Percentiles rank a stretch among this genome's conserved stretches.
These are phyloP conservation scores for Afroboletus lepidellus DNA, from an alignment of 1,284 basidiomycete genomes.

Conservation along the genomic window DNA sequence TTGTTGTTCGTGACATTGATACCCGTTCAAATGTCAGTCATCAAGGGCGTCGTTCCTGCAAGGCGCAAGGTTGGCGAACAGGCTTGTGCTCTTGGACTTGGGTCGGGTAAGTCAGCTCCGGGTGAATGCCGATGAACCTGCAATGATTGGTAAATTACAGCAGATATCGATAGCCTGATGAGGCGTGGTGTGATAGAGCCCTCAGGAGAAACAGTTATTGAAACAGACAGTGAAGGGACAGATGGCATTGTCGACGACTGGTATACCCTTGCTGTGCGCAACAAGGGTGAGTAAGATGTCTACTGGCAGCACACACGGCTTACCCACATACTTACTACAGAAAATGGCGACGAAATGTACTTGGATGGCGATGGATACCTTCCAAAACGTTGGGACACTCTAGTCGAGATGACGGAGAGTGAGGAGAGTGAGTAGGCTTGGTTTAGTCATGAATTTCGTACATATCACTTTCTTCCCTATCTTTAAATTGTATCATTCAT, in stretches of 20 bases:
- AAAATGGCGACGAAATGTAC: neutral
- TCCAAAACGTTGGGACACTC: slow-evolving; percentile 11
- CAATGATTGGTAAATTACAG: neutral
- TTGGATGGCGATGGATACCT: neutral
- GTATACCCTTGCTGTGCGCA: neutral
- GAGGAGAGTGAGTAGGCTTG: slow-evolving; percentile 6
- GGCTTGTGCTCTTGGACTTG: neutral
- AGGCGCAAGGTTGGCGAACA: neutral
- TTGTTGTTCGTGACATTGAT: neutral
- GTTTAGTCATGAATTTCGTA: neutral
- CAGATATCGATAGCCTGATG: neutral
- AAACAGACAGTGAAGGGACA: no score
- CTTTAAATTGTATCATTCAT: neutral
- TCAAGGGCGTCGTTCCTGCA: neutral
- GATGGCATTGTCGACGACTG: neutral
- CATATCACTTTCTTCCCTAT: neutral
- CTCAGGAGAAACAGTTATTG: neutral
- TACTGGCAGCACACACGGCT: neutral
- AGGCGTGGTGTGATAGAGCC: neutral
- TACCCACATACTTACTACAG: neutral
- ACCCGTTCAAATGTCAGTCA: neutral
- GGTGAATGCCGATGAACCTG: neutral
- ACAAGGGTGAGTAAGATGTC: slow-evolving; percentile 1
- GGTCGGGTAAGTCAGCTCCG: slow-evolving; percentile 1
- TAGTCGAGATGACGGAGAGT: slow-evolving; percentile 5